A percentile compares a stretch with the other conserved stretches of the same genome.
phyloP scores from a whole-genome alignment of 2,329 filamentous ascomycete genomes.

The Beauveria rudraprayagi region DNA sequence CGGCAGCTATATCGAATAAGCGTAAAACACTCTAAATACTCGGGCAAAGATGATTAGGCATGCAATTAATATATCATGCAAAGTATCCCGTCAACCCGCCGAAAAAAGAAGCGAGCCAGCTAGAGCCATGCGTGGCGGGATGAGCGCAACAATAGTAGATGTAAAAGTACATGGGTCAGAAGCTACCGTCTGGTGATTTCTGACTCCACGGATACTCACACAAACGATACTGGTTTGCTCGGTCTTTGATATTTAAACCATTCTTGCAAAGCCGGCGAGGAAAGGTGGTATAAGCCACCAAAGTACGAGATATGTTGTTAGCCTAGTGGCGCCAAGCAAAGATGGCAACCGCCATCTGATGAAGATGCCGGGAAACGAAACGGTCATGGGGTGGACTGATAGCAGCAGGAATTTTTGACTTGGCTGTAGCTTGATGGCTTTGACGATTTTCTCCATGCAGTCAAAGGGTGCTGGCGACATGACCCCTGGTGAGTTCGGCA shows the following conservation, averaged over 20 bases:
- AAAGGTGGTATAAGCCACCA: too few species aligned
- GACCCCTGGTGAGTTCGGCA: background rate
- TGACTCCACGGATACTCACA: too few species aligned
- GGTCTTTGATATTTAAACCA: background rate
- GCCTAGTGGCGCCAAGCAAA: conserved; percentile 4
- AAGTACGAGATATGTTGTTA: background rate
- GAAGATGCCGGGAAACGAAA: background rate
- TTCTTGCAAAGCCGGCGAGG: too few species aligned
- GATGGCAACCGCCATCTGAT: conserved; percentile 3
- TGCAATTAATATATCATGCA: conserved; percentile 3
- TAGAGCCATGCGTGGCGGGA: background rate
- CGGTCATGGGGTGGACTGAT: background rate
- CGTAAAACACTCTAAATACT: background rate
- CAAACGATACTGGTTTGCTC: background rate
- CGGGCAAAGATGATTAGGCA: background rate
- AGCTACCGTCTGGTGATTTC: background rate
- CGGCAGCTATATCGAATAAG: background rate
- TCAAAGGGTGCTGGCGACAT: background rate
- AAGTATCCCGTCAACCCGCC: background rate
- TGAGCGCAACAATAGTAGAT: background rate
- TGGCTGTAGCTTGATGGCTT: too few species aligned
- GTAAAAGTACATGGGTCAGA: background rate
- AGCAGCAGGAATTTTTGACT: background rate
- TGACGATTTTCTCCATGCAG: background rate
- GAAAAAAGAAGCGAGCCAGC: background rate